These are phyloP conservation scores for Saitoella complicata DNA, from an alignment of 805 yeast species.

Conservation along the genomic window DNA sequence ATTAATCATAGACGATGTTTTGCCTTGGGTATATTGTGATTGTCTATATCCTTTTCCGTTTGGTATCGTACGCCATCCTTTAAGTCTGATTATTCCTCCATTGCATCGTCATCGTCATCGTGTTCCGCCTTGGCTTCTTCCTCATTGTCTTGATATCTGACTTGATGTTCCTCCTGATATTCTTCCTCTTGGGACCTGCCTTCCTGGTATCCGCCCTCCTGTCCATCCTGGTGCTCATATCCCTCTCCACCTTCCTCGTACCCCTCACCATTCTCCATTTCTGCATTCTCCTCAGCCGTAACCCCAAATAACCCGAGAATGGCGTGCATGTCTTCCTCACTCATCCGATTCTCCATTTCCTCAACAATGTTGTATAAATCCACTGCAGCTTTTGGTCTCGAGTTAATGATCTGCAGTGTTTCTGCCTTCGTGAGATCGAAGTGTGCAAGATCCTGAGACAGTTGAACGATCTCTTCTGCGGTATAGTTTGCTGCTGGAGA, in stretches of 20 bases:
- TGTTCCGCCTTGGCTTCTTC: neutral
- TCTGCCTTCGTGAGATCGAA: conserved; percentile 65
- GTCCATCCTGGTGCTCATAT: neutral
- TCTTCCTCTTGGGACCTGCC: neutral
- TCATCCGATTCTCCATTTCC: conserved; percentile 78
- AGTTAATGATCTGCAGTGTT: conserved; percentile 64
- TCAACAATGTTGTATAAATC: conserved; percentile 67
- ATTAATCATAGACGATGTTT: neutral
- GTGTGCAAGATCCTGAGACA: conserved; percentile 28
- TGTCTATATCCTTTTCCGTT: neutral
- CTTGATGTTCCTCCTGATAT: neutral
- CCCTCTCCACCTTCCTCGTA: neutral
- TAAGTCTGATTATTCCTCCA: no score
- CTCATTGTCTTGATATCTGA: neutral
- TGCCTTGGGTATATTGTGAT: neutral
- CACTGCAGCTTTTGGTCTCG: conserved; percentile 66
- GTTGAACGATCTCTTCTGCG: conserved; percentile 20
- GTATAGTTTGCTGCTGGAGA: conserved; percentile 22
- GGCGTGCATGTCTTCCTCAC: conserved; percentile 45
- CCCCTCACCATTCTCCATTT: neutral
- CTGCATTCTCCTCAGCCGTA: conserved; percentile 28
- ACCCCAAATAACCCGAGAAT: conserved; percentile 41
- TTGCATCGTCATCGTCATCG: no score
- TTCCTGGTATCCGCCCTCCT: neutral
- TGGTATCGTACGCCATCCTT: no score